A percentile compares a stretch with the other conserved stretches of the same genome.
Conservation (phyloP, 129 eudicot species). For the sunflower (Helianthus annuus) region DNA sequence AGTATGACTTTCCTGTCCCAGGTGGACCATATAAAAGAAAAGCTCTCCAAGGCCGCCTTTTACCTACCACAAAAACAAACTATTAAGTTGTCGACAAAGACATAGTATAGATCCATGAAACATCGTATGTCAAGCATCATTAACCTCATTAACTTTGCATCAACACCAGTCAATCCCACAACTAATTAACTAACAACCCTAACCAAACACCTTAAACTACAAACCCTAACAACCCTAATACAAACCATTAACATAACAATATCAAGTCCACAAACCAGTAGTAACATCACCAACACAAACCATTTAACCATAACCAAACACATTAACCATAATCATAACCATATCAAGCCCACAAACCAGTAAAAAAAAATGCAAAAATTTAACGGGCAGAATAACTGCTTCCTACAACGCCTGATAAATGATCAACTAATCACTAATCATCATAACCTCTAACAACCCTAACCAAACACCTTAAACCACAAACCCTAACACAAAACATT, state of each 20-base stretch:
- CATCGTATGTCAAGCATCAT: constrained; percentile 6
- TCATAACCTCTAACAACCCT: constrained; percentile 1
- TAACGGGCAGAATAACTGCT: constrained; percentile 89
- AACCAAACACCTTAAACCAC: constrained; percentile 6
- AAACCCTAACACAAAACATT: constrained; percentile 14
- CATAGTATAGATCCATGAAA: not conserved
- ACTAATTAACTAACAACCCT: not conserved
- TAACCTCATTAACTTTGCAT: not conserved
- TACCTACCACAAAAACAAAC: constrained; percentile 49
- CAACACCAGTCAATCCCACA: not conserved
- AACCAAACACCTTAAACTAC: not conserved
- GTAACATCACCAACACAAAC: constrained; percentile 5
- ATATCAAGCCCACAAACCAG: constrained; percentile 46
- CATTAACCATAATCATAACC: not conserved
- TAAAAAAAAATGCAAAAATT: constrained; percentile 68
- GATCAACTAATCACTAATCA: not conserved
- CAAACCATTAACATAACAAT: too few species aligned
- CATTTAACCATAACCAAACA: constrained; percentile 8
- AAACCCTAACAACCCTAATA: too few species aligned
- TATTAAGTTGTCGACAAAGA: constrained; percentile 4
- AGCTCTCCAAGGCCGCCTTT: constrained; percentile 99
- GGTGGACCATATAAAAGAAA: constrained; percentile 99
- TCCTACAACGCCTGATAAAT: constrained; percentile 74
- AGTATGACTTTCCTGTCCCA: constrained; percentile 98
- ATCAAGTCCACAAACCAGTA: too few species aligned